A percentile compares a stretch with the other conserved stretches of the same genome.
phyloP scores from a whole-genome alignment of 306 rosid species.

The Notholithocarpus densiflorus region DNA sequence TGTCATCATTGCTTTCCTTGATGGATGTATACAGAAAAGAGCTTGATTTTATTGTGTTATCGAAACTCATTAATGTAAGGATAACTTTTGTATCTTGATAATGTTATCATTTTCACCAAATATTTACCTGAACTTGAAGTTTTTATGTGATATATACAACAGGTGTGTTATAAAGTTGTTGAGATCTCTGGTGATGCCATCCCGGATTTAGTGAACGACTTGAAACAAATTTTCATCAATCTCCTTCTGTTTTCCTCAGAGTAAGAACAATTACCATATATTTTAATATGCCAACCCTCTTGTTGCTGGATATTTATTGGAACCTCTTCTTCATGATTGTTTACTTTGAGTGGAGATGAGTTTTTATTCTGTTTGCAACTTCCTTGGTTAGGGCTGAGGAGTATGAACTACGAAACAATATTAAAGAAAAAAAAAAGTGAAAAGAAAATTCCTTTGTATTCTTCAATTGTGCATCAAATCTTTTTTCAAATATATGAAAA shows the following conservation, averaged over 20 bases:
- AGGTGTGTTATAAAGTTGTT: constrained; percentile 44
- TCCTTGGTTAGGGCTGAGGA: not conserved
- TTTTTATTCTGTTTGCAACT: not conserved
- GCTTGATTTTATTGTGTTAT: constrained; percentile 40
- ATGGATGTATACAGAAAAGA: constrained; percentile 51
- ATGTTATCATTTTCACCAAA: not conserved
- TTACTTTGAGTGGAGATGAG: not conserved
- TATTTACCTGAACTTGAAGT: not conserved
- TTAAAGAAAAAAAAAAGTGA: too few species aligned
- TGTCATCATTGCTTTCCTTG: constrained; percentile 47
- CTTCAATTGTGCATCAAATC: not conserved
- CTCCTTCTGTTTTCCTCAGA: constrained; percentile 50
- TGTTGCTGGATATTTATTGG: not conserved
- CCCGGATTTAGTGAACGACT: constrained; percentile 43
- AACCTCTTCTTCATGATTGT: not conserved
- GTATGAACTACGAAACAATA: too few species aligned
- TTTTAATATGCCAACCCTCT: not conserved
- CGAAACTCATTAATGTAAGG: constrained; percentile 44
- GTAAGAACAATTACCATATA: constrained; percentile 28
- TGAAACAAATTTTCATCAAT: constrained; percentile 51
- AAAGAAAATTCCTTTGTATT: not conserved
- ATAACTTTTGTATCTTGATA: not conserved
- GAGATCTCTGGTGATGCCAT: constrained; percentile 43
- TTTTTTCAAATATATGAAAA: not conserved
- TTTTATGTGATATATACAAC: constrained; percentile 14